phyloP scores from a whole-genome alignment of 2,329 filamentous ascomycete species.

The Pseudopyrenochaeta lycopersici region DNA sequence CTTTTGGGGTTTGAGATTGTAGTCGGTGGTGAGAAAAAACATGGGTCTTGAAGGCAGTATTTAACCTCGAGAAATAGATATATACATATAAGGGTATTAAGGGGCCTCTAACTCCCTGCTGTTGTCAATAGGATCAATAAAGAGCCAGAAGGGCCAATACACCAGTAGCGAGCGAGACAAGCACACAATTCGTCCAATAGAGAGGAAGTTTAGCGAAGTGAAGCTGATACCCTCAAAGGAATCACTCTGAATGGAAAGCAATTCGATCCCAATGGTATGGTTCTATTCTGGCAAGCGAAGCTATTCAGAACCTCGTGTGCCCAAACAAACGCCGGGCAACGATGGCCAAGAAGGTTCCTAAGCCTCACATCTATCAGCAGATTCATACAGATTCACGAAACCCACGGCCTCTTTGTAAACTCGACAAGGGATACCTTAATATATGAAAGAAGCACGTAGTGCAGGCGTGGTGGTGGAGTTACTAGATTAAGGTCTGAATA shows the following conservation, averaged over 20 bases:
- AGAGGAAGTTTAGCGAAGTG: constrained; percentile 11
- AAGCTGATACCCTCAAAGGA: constrained; percentile 19
- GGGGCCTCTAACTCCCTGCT: background rate
- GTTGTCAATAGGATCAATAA: constrained; percentile 32
- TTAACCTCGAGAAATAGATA: constrained; percentile 13
- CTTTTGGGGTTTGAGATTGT: constrained; percentile 13
- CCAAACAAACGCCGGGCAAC: no score
- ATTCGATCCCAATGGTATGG: constrained; percentile 5
- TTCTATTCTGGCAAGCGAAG: background rate
- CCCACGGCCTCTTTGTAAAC: constrained; percentile 2
- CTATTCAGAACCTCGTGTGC: constrained; percentile 7
- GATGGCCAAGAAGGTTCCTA: constrained; percentile 9
- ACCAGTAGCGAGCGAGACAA: constrained; percentile 3
- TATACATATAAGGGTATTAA: constrained; percentile 5
- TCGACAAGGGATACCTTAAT: constrained; percentile 23
- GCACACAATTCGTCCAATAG: constrained; percentile 14
- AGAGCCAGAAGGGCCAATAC: constrained; percentile 17
- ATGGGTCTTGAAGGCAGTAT: constrained; percentile 9
- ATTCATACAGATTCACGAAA: constrained; percentile 18
- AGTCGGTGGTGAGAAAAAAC: constrained; percentile 14
- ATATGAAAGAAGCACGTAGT: constrained; percentile 15
- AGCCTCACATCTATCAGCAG: constrained; percentile 7
- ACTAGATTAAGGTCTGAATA: constrained; percentile 42
- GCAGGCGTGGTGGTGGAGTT: constrained; percentile 20
- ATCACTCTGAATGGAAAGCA: constrained; percentile 12